Evolutionary conservation across 2,329 filamentous ascomycete species (phyloP).

Genomic region (Ambrosiella beaveri): DNA sequence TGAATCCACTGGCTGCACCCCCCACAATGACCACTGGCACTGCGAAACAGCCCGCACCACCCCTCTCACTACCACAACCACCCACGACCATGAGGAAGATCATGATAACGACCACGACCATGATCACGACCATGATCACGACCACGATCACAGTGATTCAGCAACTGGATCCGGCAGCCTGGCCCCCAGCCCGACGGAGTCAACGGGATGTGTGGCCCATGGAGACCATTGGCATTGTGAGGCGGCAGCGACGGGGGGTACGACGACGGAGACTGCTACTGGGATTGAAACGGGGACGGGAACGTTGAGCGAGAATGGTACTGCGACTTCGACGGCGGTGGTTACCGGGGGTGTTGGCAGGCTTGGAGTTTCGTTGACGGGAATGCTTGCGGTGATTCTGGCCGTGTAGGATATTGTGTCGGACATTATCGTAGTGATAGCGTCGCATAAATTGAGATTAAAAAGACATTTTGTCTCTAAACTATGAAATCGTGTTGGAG

Average conservation of each 20-base stretch:
- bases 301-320: neutral
- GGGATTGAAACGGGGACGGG: neutral
- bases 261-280: neutral
- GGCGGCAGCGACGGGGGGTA: slow-evolving; percentile 9
- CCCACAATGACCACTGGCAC: slow-evolving; percentile 23
- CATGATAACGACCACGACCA: neutral
- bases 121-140: slow-evolving; percentile 13
- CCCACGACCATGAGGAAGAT: neutral
- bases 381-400: neutral
- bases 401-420: neutral
- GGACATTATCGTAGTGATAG: neutral
- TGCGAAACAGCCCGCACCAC: slow-evolving; percentile 12
- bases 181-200: slow-evolving; percentile 22
- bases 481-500: neutral
- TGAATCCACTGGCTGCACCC: slow-evolving; percentile 19
- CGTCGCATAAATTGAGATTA: neutral
- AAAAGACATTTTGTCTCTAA: neutral
- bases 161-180: slow-evolving; percentile 15
- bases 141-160: slow-evolving; percentile 9
- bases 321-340: neutral
- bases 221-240: slow-evolving; percentile 23
- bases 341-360: neutral
- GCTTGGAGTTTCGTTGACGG: neutral
- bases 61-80: neutral
- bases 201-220: slow-evolving; percentile 22